Percentiles rank a stretch among this genome's conserved stretches.
Evolutionary conservation across 257 asterid species (phyloP).

Genomic region (Solanum microdontum): DNA sequence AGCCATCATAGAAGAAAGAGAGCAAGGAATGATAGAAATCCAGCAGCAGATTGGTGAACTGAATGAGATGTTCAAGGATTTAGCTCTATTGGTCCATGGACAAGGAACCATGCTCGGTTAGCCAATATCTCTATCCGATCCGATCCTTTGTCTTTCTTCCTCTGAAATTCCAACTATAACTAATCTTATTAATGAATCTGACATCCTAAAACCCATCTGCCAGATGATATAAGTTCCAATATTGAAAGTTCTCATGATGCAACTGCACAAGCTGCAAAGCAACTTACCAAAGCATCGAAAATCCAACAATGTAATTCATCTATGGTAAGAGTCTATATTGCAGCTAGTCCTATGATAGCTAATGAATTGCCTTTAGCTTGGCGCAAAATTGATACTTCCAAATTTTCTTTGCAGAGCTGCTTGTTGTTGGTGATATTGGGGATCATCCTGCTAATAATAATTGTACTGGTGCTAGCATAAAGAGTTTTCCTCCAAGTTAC

Average conservation of each 20-base stretch:
- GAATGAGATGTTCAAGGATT: slow-evolving; percentile 87
- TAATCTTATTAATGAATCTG: not conserved
- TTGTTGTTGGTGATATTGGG: slow-evolving; percentile 73
- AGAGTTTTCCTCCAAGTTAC: not conserved
- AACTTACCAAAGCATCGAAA: slow-evolving; percentile 78
- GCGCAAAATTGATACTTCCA: not conserved
- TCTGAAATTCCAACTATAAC: not conserved
- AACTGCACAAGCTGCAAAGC: slow-evolving; percentile 75
- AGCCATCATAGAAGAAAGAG: slow-evolving; percentile 91
- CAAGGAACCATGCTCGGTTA: slow-evolving; percentile 93
- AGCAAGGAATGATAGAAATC: slow-evolving; percentile 81
- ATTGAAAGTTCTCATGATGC: slow-evolving; percentile 69
- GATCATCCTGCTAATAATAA: slow-evolving; percentile 60
- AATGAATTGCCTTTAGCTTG: not conserved
- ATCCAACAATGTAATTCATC: slow-evolving; percentile 74
- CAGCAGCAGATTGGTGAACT: slow-evolving; percentile 94
- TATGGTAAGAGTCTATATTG: slow-evolving; percentile 27
- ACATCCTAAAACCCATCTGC: not conserved
- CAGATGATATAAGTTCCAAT: slow-evolving; percentile 82
- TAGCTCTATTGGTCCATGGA: slow-evolving; percentile 74
- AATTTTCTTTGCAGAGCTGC: slow-evolving; percentile 48
- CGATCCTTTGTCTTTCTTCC: not conserved
- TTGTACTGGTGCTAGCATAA: slow-evolving; percentile 12
- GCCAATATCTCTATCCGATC: not conserved
- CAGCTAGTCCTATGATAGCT: not conserved